Evolutionary conservation across 306 rosid genomes (phyloP), one percentile per base, ranked within the genome.

Genomic region (Dryas alaskensis): DNA sequence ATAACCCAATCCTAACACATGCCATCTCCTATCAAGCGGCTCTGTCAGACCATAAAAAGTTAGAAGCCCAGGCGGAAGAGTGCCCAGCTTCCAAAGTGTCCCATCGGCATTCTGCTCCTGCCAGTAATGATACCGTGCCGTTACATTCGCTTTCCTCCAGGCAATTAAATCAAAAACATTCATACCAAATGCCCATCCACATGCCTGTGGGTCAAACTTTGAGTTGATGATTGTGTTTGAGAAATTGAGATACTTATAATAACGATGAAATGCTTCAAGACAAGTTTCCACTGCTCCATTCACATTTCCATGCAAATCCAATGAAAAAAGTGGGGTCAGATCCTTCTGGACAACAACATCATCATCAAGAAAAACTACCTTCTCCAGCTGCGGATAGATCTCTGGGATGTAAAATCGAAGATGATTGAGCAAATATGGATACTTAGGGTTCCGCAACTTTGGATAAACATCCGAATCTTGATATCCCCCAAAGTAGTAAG

Each of bases 11-110:
- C 99, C 99, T 81, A 95, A 80, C 42, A 92, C 99, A 80, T 95
- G 99, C 99, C 99, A 95, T 92, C 99, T 95, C 79, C 99, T 84
- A 68, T 95, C 99, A 63, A 95, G 99, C 45, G 99, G 99, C 79
- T 95, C 99, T 17, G 99, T 95, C 71, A 90, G 88, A 80, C 98
- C 99, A 73, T 90, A 92, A 76, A 95, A 95, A 45, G 92, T 78
- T 50, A 95, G 84, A 73, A 95, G 97, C 55, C 92, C 99, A 25
- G 98, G 89, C 70, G 99, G 97, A 82, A 95, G 98, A 14, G 97
- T 90, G 64, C 99, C 99, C 63, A 85, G 80, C 87, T 86, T 90
- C 99, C 99, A 95, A 12, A 95, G 92, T n/a, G 88, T 82, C 53
- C 92, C 89, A 13, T 85, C 96, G 49, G 81, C 86, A 78, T 95